Conservation (phyloP, 495 filamentous ascomycete genomes). For the Penicillium odoratum region DNA sequence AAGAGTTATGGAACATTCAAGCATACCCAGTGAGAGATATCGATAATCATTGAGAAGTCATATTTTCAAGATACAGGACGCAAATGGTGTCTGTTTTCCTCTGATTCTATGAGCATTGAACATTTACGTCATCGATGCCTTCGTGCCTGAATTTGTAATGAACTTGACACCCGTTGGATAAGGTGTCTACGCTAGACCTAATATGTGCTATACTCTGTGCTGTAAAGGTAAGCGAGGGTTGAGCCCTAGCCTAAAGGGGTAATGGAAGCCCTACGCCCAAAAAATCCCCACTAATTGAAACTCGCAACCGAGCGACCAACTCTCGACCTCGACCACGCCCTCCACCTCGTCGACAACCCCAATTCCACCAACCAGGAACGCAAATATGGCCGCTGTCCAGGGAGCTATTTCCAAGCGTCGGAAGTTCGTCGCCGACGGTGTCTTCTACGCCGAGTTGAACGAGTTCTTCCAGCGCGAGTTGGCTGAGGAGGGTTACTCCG, state of each 20-base stretch:
- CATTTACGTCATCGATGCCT: constrained; percentile 15
- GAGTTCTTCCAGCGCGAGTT: constrained; percentile 99
- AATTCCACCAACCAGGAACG: constrained; percentile 40
- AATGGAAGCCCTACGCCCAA: constrained; percentile 41
- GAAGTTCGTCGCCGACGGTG: constrained; percentile 99
- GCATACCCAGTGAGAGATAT: not conserved
- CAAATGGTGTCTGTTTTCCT: not conserved
- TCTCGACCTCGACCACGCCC: constrained; percentile 38
- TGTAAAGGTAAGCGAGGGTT: constrained; percentile 42
- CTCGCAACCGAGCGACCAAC: constrained; percentile 37
- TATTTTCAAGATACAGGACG: not conserved
- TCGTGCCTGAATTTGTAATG: constrained; percentile 6
- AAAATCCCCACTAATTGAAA: constrained; percentile 48
- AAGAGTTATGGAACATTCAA: not conserved
- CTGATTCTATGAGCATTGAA: not conserved
- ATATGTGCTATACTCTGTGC: constrained; percentile 15
- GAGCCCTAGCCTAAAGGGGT: constrained; percentile 42
- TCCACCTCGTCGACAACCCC: constrained; percentile 39
- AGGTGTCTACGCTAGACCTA: constrained; percentile 17
- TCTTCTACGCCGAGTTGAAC: constrained; percentile 99
- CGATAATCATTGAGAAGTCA: not conserved
- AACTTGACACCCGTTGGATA: not conserved
- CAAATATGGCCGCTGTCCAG: constrained; percentile 67
- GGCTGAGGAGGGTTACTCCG: constrained; percentile 99
- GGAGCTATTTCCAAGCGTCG: constrained; percentile 90